Conservation (phyloP, 805 yeast genomes). For the Candida lessepsii region DNA sequence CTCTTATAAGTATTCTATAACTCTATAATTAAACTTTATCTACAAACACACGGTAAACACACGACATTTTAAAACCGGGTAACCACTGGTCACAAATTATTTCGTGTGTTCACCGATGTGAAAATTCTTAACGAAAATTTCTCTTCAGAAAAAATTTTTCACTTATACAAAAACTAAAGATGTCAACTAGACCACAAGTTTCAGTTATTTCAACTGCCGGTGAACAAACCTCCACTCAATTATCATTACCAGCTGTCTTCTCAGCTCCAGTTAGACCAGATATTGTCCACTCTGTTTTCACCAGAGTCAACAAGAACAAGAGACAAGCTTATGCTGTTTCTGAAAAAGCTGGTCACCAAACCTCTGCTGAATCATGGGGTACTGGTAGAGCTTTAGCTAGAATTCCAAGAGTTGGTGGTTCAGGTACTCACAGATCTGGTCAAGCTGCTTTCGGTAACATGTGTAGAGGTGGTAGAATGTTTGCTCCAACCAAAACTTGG, state of each 20-base stretch:
- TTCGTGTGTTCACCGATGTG: slow-evolving; percentile 10
- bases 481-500: slow-evolving; percentile 99
- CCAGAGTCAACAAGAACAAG: slow-evolving; percentile 99
- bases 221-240: slow-evolving; percentile 76
- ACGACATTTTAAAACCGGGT: background rate
- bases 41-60: too few species aligned
- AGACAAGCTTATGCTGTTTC: slow-evolving; percentile 99
- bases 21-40: too few species aligned
- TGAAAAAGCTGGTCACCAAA: slow-evolving; percentile 99
- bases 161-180: slow-evolving; percentile 16
- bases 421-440: slow-evolving; percentile 99
- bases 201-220: slow-evolving; percentile 89
- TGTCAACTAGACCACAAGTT: slow-evolving; percentile 84
- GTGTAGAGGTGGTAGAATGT: slow-evolving; percentile 99
- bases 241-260: slow-evolving; percentile 98
- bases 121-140: slow-evolving; percentile 7
- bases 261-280: slow-evolving; percentile 99
- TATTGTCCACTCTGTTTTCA: slow-evolving; percentile 97
- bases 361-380: slow-evolving; percentile 99
- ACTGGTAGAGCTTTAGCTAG: slow-evolving; percentile 99
- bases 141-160: slow-evolving; percentile 6
- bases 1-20: too few species aligned
- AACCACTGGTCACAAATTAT: background rate
- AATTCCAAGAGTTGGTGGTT: slow-evolving; percentile 99
- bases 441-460: slow-evolving; percentile 99